Evolutionary conservation across 768 basidiomycete species (phyloP).

Genomic region (Suillus americanus): DNA sequence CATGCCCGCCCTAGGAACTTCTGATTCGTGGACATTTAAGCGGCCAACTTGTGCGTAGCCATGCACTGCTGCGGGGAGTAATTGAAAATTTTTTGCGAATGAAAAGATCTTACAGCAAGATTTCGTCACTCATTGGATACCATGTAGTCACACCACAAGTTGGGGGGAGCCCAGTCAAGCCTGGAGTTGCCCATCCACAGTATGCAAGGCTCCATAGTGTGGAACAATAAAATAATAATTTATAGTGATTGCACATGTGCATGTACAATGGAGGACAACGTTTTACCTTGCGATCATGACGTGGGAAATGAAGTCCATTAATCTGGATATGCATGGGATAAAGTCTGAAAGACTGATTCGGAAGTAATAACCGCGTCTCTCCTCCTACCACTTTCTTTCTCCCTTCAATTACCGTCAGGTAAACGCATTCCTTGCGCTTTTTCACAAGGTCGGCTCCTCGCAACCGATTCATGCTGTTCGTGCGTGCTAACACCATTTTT

Average conservation of each 20-base stretch:
- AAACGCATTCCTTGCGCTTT: constrained; percentile 13
- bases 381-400: constrained; percentile 4
- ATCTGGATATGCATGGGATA: background rate
- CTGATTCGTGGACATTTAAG: background rate
- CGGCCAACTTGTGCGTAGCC: background rate
- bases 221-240: background rate
- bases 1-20: background rate
- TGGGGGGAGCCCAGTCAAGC: background rate
- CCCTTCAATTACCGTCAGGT: constrained; percentile 13
- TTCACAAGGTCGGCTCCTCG: constrained; percentile 12
- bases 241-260: background rate
- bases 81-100: background rate
- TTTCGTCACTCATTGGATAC: background rate
- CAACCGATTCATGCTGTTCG: background rate
- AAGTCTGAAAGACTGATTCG: constrained; percentile 7
- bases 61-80: background rate
- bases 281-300: background rate
- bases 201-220: background rate
- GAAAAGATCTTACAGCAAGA: background rate
- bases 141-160: background rate
- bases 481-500: constrained; percentile 26
- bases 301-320: constrained; percentile 8
- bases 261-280: background rate
- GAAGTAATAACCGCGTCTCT: constrained; percentile 14
- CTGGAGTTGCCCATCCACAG: background rate